A percentile compares a stretch with the other conserved stretches of the same genome.
phyloP scores from a whole-genome alignment of 129 eudicot genomes.

The Silybum marianum region DNA sequence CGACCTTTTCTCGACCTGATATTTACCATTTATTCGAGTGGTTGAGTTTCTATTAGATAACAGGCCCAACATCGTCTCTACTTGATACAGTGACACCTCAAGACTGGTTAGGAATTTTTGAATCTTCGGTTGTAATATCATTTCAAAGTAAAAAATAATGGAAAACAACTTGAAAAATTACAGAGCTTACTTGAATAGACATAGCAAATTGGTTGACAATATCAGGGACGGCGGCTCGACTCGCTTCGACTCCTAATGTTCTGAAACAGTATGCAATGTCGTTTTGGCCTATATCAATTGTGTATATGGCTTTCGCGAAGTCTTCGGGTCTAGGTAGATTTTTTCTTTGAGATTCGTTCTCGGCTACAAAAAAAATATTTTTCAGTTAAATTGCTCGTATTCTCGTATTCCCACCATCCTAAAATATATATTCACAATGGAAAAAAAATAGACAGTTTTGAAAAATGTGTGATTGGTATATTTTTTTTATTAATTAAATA shows the following conservation, averaged over 20 bases:
- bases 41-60: too few relatives aligned
- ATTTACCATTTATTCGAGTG: background rate
- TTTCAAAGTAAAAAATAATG: background rate
- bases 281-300: constrained; percentile 81
- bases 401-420: background rate
- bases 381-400: background rate
- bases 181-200: constrained; percentile 46
- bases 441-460: too few relatives aligned
- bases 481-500: too few relatives aligned
- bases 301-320: constrained; percentile 61
- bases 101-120: background rate
- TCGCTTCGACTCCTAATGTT: constrained; percentile 38
- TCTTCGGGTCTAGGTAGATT: constrained; percentile 58
- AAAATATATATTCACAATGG: background rate
- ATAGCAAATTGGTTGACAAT: constrained; percentile 38
- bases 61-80: too few relatives aligned
- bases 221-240: constrained; percentile 39
- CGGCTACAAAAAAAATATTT: constrained; percentile 26
- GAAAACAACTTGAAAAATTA: background rate
- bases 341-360: constrained; percentile 27
- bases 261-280: constrained; percentile 52
- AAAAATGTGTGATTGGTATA: background rate
- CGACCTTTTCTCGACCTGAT: background rate
- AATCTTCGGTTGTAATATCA: background rate
- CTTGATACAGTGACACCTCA: background rate